Base-by-base conservation (phyloP, 129 eudicot genomes). In the Lactuca sativa region DNA sequence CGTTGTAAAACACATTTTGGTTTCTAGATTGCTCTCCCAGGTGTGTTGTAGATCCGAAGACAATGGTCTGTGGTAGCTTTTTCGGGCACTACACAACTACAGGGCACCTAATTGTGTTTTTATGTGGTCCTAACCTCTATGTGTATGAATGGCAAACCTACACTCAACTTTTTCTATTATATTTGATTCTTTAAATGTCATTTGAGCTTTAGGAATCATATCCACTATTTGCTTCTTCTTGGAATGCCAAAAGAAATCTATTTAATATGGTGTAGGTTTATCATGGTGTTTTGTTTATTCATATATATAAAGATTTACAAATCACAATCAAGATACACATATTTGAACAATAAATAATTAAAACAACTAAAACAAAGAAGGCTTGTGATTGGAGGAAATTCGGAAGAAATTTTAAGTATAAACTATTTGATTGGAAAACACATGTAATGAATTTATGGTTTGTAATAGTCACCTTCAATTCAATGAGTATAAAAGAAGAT, bases 41-140 rank as follows among this genome's bases (percentile, higher is more conserved):
- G 88, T 80, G 85, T 80, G 85, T 73, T 77, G 72, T 77, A 73
- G 88, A 84, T 84, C 85, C 85, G 56, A 68, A 84, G 77, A 84
- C 88, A 80, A 60, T 76, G 88, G 85, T 80, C 16, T 68, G 77
- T 67, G 79, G 79, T 64, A 77, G 85, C 82, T 77, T 77, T 81
- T 60, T 73, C 56, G 75, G 83, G 83, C 83, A 67, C 69, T 67
- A 75, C 32, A 59, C 59, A 59, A 67, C 69, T 67, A 75, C 32
- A 59, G 66, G 68, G 74, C 80, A 67, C 72, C 83, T 67, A 67
- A 61, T 65, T 73, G 61, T 71, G 54, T 74, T 67, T 67, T 75
- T 49, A 66, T 47, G 83, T 79, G 72, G 76, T 73, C 75, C 83
- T 76, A 54, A 62, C 25, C 44, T 58, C 55, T 75, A 47, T 51